phyloP scores from a whole-genome alignment of 2,329 filamentous ascomycete genomes.

The Madurella fahalii region DNA sequence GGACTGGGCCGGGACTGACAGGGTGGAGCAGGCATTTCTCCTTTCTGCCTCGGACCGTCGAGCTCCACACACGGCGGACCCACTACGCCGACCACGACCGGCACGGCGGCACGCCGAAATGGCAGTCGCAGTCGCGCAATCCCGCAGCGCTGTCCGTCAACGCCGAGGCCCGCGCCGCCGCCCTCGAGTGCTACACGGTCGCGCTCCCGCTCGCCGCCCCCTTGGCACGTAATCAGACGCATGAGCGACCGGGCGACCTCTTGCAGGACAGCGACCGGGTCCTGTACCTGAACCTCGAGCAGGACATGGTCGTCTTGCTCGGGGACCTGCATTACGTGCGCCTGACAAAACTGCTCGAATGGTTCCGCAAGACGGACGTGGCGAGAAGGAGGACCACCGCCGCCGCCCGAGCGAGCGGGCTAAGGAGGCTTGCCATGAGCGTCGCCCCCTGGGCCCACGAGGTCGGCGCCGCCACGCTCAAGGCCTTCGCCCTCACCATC shows the following conservation, averaged over 20 bases:
- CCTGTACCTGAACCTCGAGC: constrained; percentile 31
- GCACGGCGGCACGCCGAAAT: constrained; percentile 21
- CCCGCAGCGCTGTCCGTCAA: constrained; percentile 32
- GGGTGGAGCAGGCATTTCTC: constrained; percentile 25
- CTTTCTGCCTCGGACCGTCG: constrained; percentile 33
- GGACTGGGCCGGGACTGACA: too few relatives aligned
- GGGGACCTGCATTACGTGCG: constrained; percentile 28
- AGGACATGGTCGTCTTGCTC: constrained; percentile 33
- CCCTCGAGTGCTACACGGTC: constrained; percentile 31
- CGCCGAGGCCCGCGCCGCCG: constrained; percentile 31
- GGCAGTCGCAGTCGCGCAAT: constrained; percentile 33
- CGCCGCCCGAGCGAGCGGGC: constrained; percentile 13
- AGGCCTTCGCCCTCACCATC: constrained; percentile 21
- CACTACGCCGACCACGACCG: constrained; percentile 29
- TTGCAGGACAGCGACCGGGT: constrained; percentile 19
- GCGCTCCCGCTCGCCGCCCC: constrained; percentile 26
- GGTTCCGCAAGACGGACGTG: constrained; percentile 24
- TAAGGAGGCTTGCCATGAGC: constrained; percentile 28
- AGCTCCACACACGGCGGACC: constrained; percentile 31
- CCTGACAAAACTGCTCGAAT: constrained; percentile 23
- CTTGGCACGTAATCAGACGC: constrained; percentile 2
- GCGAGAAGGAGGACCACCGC: background rate
- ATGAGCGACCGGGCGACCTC: constrained; percentile 20
- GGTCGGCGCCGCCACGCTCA: constrained; percentile 26
- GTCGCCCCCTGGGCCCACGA: constrained; percentile 26